A percentile compares a stretch with the other conserved stretches of the same genome.
These are phyloP conservation scores for Emmonsia crescens DNA, from an alignment of 2,329 filamentous ascomycete species.

Conservation along the genomic window DNA sequence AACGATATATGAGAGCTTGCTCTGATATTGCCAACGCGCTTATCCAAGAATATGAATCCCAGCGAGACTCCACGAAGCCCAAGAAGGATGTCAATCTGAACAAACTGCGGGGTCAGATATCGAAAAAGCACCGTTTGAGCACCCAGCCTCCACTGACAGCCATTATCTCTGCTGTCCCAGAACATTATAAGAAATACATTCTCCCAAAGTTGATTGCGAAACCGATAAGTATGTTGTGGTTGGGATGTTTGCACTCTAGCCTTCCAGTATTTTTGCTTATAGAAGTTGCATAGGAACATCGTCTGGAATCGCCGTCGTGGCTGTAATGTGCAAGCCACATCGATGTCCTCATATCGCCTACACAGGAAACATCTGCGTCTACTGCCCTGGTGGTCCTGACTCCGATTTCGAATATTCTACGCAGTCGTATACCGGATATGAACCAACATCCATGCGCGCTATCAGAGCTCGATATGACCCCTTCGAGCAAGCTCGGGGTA, in stretches of 20 bases:
- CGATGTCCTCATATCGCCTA: slow-evolving; percentile 96
- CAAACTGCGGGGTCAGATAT: slow-evolving; percentile 68
- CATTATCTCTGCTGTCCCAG: slow-evolving; percentile 96
- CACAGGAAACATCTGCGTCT: slow-evolving; percentile 97
- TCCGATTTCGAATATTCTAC: slow-evolving; percentile 99
- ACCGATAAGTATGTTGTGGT: slow-evolving; percentile 60
- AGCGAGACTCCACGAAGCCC: slow-evolving; percentile 59
- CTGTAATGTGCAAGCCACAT: slow-evolving; percentile 99
- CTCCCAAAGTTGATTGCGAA: slow-evolving; percentile 93
- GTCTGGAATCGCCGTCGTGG: slow-evolving; percentile 93
- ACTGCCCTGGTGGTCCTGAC: slow-evolving; percentile 93
- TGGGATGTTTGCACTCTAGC: background rate
- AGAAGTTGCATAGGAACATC: slow-evolving; percentile 56
- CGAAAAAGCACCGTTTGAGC: slow-evolving; percentile 84
- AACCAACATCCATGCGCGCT: slow-evolving; percentile 95
- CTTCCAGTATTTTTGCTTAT: background rate
- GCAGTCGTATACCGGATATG: slow-evolving; percentile 96
- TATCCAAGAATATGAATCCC: slow-evolving; percentile 85
- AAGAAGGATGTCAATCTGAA: slow-evolving; percentile 91
- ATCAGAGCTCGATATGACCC: slow-evolving; percentile 96
- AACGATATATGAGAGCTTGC: slow-evolving; percentile 86
- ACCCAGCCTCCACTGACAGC: slow-evolving; percentile 86
- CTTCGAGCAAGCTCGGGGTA: slow-evolving; percentile 89
- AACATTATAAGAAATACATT: slow-evolving; percentile 99
- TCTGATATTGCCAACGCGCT: slow-evolving; percentile 89